These are phyloP conservation scores for Pseudogymnoascus sp. DNA, from an alignment of 2,329 filamentous ascomycete genomes.

Conservation along the genomic window DNA sequence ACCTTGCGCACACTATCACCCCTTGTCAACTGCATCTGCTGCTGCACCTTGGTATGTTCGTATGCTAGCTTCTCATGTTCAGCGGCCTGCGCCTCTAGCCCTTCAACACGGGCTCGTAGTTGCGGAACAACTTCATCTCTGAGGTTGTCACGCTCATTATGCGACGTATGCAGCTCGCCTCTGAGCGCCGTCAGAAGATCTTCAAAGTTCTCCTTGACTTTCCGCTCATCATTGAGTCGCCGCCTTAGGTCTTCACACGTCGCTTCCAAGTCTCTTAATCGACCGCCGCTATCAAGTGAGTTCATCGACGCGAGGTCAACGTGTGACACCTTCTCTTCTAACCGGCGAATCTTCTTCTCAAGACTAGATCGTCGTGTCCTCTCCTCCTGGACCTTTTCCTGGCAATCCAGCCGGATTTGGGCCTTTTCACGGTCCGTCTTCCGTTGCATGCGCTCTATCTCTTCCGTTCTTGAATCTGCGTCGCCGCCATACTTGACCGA, in stretches of 20 bases:
- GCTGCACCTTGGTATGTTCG: conserved; percentile 36
- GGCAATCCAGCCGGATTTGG: conserved; percentile 74
- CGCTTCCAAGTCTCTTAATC: conserved; percentile 69
- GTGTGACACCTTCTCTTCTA: conserved; percentile 70
- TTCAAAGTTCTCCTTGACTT: conserved; percentile 87
- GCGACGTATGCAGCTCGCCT: conserved; percentile 69
- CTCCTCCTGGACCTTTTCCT: conserved; percentile 81
- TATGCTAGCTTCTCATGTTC: conserved; percentile 67
- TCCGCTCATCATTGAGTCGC: conserved; percentile 73
- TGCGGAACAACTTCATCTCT: conserved; percentile 81
- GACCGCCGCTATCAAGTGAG: conserved; percentile 46
- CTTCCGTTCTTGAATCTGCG: conserved; percentile 52
- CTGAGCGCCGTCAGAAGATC: conserved; percentile 79
- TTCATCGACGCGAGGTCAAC: conserved; percentile 43
- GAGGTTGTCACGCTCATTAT: conserved; percentile 85
- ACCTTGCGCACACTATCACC: conserved; percentile 28
- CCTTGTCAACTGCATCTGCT: not conserved
- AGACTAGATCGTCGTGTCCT: conserved; percentile 64
- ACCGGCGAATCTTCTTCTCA: conserved; percentile 73
- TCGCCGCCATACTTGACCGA: conserved; percentile 68
- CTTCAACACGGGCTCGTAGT: conserved; percentile 66
- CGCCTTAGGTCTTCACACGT: conserved; percentile 76
- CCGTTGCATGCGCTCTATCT: conserved; percentile 75
- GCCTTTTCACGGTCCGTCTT: conserved; percentile 87
- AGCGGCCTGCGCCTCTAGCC: conserved; percentile 64